A percentile compares a stretch with the other conserved stretches of the same genome.
These are phyloP conservation scores for Talaromyces sp. DNA, from an alignment of 2,329 filamentous ascomycete genomes.

Conservation along the genomic window DNA sequence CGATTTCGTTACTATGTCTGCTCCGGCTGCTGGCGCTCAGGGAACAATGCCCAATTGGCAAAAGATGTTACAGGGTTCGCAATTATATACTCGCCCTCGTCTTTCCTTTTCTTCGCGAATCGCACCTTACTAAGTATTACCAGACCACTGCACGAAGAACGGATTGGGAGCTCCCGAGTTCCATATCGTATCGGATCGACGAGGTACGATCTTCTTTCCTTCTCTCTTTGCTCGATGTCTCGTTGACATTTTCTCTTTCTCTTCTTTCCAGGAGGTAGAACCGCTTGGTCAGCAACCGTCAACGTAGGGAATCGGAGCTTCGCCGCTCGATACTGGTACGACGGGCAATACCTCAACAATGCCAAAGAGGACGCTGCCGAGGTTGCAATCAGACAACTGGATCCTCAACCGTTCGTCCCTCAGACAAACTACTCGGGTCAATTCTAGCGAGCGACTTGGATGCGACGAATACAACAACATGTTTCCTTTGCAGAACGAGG, in stretches of 20 bases:
- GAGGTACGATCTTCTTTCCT: conserved; percentile 52
- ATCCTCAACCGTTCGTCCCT: conserved; percentile 25
- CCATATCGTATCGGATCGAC: conserved; percentile 70
- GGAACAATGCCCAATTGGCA: conserved; percentile 48
- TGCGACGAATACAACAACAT: neutral
- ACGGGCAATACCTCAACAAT: conserved; percentile 81
- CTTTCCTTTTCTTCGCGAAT: conserved; percentile 13
- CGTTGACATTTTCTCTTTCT: conserved; percentile 4
- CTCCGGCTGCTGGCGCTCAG: conserved; percentile 26
- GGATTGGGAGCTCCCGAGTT: conserved; percentile 59
- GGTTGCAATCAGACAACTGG: conserved; percentile 53
- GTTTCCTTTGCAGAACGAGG: neutral
- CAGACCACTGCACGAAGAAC: conserved; percentile 58
- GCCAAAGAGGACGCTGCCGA: conserved; percentile 90
- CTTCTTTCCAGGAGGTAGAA: conserved; percentile 67
- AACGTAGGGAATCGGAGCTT: conserved; percentile 64
- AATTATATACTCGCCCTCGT: neutral
- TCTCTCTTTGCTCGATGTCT: conserved; percentile 23
- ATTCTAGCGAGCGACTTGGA: conserved; percentile 17
- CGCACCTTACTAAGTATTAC: conserved; percentile 16
- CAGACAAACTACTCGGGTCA: conserved; percentile 27
- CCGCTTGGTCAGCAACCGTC: conserved; percentile 83
- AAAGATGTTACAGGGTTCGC: conserved; percentile 54
- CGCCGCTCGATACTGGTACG: conserved; percentile 84
- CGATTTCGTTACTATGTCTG: conserved; percentile 21